These are phyloP conservation scores for Gossypium raimondii DNA, from an alignment of 345 rosid genomes.

Conservation along the genomic window DNA sequence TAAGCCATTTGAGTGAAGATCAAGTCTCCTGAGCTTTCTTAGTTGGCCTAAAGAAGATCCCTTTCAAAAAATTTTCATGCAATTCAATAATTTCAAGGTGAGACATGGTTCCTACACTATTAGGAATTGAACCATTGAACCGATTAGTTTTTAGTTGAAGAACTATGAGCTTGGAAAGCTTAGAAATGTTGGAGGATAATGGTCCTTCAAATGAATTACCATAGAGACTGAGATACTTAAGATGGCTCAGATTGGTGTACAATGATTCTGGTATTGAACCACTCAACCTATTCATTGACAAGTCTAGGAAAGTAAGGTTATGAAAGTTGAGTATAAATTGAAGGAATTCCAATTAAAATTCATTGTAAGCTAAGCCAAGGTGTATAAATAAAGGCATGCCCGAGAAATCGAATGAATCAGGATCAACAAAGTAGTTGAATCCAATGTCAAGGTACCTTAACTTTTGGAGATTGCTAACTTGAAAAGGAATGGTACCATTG, in stretches of 20 bases:
- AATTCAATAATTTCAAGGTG: background rate
- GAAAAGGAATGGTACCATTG: conserved; percentile 38
- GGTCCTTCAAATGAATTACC: conserved; percentile 36
- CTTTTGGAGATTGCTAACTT: conserved; percentile 41
- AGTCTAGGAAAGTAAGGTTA: conserved; percentile 49
- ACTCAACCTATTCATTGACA: conserved; percentile 34
- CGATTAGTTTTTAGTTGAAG: conserved; percentile 29
- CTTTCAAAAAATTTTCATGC: background rate
- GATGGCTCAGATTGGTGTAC: conserved; percentile 35
- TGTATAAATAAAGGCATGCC: conserved; percentile 41
- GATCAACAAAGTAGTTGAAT: conserved; percentile 41
- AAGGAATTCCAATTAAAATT: conserved; percentile 38
- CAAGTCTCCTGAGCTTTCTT: conserved; percentile 31
- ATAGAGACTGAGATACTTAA: conserved; percentile 38
- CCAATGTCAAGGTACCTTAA: conserved; percentile 46
- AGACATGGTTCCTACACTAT: conserved; percentile 12
- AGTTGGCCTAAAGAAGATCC: conserved; percentile 31
- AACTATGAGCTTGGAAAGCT: conserved; percentile 42
- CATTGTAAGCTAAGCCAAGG: conserved; percentile 32
- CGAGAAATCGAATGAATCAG: conserved; percentile 53
- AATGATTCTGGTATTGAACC: conserved; percentile 43
- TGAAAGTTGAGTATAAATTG: conserved; percentile 33
- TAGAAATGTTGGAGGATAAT: conserved; percentile 39
- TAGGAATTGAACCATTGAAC: conserved; percentile 40
- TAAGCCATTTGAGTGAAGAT: conserved; percentile 36